These are phyloP conservation scores for Carex scoparia DNA, from an alignment of 176 grass and related monocot genomes.

Conservation along the genomic window DNA sequence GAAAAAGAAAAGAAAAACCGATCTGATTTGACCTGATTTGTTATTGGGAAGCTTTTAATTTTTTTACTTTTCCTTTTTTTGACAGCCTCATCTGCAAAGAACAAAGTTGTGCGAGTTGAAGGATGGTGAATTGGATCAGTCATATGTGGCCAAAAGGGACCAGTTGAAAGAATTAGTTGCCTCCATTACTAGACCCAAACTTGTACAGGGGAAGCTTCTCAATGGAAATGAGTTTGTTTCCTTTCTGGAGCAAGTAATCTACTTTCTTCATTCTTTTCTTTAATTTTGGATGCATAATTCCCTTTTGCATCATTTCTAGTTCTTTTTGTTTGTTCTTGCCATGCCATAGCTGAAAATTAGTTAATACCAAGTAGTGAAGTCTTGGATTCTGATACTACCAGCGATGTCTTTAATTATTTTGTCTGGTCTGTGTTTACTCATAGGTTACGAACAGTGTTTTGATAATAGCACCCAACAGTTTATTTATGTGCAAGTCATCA, in stretches of 20 bases:
- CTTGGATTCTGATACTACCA: background rate
- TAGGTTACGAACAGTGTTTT: background rate
- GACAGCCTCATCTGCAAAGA: slow-evolving; percentile 96
- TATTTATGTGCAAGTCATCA: background rate
- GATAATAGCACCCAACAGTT: background rate
- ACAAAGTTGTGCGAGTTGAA: slow-evolving; percentile 91
- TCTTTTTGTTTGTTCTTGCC: background rate
- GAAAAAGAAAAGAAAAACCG: background rate
- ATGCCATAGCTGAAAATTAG: background rate
- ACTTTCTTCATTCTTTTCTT: background rate
- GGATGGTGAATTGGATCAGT: slow-evolving; percentile 58
- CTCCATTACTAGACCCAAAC: slow-evolving; percentile 74
- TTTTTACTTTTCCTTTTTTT: slow-evolving; percentile 19
- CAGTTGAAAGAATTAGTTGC: slow-evolving; percentile 70
- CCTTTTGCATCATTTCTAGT: background rate
- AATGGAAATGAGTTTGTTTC: slow-evolving; percentile 86
- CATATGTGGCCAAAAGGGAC: slow-evolving; percentile 72
- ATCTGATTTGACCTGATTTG: background rate
- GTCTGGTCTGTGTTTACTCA: background rate
- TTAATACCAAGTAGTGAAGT: background rate
- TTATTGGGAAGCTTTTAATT: background rate
- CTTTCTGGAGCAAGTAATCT: slow-evolving; percentile 67
- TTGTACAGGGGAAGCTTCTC: slow-evolving; percentile 74
- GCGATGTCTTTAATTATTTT: background rate
- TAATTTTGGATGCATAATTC: background rate